These are phyloP conservation scores for Quillaja saponaria DNA, from an alignment of 306 rosid species.

Conservation along the genomic window DNA sequence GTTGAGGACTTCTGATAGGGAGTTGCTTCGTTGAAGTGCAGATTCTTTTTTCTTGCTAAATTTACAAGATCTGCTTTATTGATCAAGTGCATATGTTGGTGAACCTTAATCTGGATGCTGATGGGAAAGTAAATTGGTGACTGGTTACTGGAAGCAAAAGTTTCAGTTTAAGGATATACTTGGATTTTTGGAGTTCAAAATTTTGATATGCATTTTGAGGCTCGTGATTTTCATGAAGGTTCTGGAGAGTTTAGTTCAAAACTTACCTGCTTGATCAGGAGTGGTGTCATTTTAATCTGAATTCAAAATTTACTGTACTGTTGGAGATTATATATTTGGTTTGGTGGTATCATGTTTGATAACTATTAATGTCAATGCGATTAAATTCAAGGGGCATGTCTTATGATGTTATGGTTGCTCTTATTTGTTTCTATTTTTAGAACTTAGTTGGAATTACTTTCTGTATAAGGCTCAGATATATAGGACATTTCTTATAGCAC, in stretches of 20 bases:
- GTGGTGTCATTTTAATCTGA: constrained; percentile 24
- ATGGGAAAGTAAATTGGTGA: constrained; percentile 37
- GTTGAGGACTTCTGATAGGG: constrained; percentile 44
- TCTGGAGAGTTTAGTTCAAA: constrained; percentile 31
- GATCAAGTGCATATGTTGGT: constrained; percentile 2
- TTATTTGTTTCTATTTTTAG: too few species aligned
- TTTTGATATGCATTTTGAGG: constrained; percentile 36
- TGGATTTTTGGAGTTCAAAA: constrained; percentile 39
- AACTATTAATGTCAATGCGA: constrained; percentile 20
- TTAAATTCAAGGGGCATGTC: background rate
- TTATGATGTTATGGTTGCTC: too few species aligned
- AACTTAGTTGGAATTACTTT: too few species aligned
- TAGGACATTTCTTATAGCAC: constrained; percentile 20
- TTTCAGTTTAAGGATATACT: constrained; percentile 40
- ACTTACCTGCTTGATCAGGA: constrained; percentile 32
- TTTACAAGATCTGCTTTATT: constrained; percentile 17
- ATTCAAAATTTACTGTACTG: constrained; percentile 22
- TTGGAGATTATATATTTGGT: constrained; percentile 27
- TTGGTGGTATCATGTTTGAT: constrained; percentile 27
- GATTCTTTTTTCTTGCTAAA: constrained; percentile 15
- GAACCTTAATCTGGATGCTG: constrained; percentile 31
- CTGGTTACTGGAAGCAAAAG: constrained; percentile 32
- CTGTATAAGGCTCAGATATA: too few species aligned
- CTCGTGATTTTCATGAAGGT: constrained; percentile 38
- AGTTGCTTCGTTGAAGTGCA: constrained; percentile 37